These are phyloP conservation scores for Xylaria sp. DNA, from an alignment of 2,329 filamentous ascomycete genomes.

Conservation along the genomic window DNA sequence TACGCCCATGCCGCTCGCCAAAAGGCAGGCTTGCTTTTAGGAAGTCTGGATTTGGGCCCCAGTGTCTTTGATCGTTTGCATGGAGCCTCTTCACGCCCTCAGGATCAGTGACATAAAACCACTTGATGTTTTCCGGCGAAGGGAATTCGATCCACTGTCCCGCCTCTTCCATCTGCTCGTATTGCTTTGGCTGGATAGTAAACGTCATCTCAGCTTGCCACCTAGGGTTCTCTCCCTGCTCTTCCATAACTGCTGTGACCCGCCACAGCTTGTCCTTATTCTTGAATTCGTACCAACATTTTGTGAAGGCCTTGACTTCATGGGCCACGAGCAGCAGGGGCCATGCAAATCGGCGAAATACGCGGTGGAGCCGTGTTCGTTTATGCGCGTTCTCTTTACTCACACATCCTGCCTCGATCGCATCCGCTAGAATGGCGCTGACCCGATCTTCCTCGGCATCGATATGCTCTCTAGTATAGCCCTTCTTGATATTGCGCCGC, in stretches of 20 bases:
- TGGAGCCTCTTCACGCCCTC: background rate
- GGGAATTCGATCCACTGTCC: constrained; percentile 9
- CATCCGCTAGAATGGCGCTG: background rate
- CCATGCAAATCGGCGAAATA: background rate
- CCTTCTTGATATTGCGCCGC: background rate
- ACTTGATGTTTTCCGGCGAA: constrained; percentile 11
- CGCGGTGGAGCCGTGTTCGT: background rate
- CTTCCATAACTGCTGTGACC: constrained; percentile 7
- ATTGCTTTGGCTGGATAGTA: background rate
- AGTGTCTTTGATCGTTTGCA: constrained; percentile 7
- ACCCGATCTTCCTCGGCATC: background rate
- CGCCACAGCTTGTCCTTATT: background rate
- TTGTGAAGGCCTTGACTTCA: background rate
- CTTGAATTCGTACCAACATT: constrained; percentile 1
- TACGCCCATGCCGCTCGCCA: background rate
- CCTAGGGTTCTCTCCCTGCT: constrained; percentile 1
- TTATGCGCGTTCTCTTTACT: background rate
- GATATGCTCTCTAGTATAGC: background rate
- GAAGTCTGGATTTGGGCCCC: background rate
- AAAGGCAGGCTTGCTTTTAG: background rate
- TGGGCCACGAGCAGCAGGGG: background rate
- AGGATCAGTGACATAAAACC: background rate
- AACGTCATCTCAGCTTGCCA: constrained; percentile 16
- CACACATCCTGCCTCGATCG: constrained; percentile 6
- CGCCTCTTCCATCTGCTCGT: background rate